phyloP scores from a whole-genome alignment of 2,329 filamentous ascomycete species.

The Aspergillus quadrilineatus region DNA sequence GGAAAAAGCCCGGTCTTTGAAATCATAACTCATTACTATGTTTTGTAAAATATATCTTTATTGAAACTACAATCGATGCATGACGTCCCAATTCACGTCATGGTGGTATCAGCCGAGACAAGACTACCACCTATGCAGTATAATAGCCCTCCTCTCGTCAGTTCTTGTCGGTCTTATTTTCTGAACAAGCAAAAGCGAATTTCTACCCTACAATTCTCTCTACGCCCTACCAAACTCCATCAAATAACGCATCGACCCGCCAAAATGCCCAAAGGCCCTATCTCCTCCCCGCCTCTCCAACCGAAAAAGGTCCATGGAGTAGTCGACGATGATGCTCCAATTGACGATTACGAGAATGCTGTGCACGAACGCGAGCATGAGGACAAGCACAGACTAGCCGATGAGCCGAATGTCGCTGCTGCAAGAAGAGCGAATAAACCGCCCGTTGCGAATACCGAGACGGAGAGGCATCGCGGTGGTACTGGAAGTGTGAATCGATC shows the following conservation, averaged over 20 bases:
- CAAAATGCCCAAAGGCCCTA: conserved; percentile 6
- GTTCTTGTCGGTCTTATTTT: background rate
- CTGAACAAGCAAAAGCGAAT: background rate
- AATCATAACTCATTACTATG: too few relatives aligned
- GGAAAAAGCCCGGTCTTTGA: too few relatives aligned
- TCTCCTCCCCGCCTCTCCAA: background rate
- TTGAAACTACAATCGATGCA: background rate
- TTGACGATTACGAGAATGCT: conserved; percentile 11
- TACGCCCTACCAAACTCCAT: background rate
- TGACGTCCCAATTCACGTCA: background rate
- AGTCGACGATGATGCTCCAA: conserved; percentile 22
- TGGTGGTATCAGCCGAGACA: background rate
- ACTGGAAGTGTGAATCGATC: background rate
- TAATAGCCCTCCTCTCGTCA: background rate
- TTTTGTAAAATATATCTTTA: too few relatives aligned
- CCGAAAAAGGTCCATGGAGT: conserved; percentile 3
- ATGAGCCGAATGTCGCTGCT: conserved; percentile 6
- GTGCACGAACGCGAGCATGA: conserved; percentile 10
- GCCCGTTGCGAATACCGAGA: background rate
- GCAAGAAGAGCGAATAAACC: conserved; percentile 1
- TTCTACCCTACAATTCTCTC: background rate
- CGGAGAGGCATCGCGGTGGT: background rate
- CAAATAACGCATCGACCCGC: background rate
- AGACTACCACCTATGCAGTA: background rate
- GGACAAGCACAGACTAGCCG: background rate